Percentiles rank a stretch among this genome's conserved stretches.
These are phyloP conservation scores for Coniella vitis DNA, from an alignment of 2,329 filamentous ascomycete species.

Conservation along the genomic window DNA sequence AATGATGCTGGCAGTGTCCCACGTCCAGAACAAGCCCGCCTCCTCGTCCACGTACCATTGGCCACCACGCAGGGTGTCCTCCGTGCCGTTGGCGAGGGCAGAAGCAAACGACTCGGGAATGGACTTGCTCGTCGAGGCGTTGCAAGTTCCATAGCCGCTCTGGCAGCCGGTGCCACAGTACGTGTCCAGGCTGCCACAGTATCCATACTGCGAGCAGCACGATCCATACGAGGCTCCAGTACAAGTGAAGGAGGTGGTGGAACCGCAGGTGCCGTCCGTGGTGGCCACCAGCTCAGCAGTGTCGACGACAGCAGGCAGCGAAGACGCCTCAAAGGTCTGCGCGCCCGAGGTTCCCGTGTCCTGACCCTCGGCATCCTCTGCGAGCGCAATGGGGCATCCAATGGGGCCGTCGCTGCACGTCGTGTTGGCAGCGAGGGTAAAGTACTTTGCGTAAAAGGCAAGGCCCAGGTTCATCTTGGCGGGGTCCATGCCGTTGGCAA, in stretches of 20 bases:
- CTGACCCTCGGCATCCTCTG: constrained; percentile 52
- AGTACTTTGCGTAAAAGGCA: constrained; percentile 63
- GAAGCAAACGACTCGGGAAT: constrained; percentile 31
- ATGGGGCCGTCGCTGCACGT: constrained; percentile 34
- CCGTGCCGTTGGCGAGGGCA: constrained; percentile 33
- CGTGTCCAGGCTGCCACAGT: constrained; percentile 11
- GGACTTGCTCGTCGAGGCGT: constrained; percentile 1
- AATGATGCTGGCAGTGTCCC: constrained; percentile 46
- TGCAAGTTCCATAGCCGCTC: constrained; percentile 18
- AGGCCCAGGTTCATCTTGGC: constrained; percentile 55
- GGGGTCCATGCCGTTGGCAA: constrained; percentile 44
- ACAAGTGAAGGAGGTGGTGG: constrained; percentile 17
- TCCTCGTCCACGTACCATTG: constrained; percentile 47
- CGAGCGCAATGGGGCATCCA: constrained; percentile 46
- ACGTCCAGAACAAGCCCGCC: constrained; percentile 46
- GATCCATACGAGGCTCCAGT: constrained; percentile 2
- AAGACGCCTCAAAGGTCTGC: constrained; percentile 32
- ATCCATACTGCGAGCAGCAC: constrained; percentile 19
- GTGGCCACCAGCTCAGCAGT: constrained; percentile 16
- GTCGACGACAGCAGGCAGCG: constrained; percentile 17
- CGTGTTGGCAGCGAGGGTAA: constrained; percentile 40
- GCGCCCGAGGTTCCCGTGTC: constrained; percentile 51
- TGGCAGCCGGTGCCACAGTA: constrained; percentile 21
- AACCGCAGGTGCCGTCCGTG: constrained; percentile 18
- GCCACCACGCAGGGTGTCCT: constrained; percentile 42